These are phyloP conservation scores for Penicillium sp. DNA, from an alignment of 2,329 filamentous ascomycete species.

Conservation along the genomic window DNA sequence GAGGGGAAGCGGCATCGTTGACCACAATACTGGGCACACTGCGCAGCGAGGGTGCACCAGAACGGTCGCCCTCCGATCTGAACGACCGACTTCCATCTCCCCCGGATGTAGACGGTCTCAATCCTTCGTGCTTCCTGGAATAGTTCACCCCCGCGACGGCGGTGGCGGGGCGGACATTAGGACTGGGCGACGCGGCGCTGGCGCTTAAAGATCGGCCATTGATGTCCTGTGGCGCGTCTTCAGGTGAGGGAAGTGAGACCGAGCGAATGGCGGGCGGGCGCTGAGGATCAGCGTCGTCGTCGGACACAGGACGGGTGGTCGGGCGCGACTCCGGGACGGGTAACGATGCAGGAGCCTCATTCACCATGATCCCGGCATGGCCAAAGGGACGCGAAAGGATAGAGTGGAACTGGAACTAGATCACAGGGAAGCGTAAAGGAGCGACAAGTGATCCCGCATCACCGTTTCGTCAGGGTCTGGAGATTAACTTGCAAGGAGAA, in stretches of 20 bases:
- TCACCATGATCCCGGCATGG: slow-evolving; percentile 39
- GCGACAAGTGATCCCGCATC: slow-evolving; percentile 13
- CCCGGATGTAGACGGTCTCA: slow-evolving; percentile 11
- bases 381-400: slow-evolving; percentile 14
- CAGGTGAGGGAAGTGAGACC: slow-evolving; percentile 27
- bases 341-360: slow-evolving; percentile 30
- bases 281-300: slow-evolving; percentile 27
- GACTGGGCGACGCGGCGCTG: slow-evolving; percentile 21
- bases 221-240: slow-evolving; percentile 21
- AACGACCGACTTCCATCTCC: slow-evolving; percentile 16
- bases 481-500: slow-evolving; percentile 19
- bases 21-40: slow-evolving; percentile 43
- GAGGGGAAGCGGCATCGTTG: slow-evolving; percentile 33
- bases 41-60: slow-evolving; percentile 29
- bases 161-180: slow-evolving; percentile 15
- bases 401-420: slow-evolving; percentile 1
- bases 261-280: slow-evolving; percentile 27
- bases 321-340: slow-evolving; percentile 27
- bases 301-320: slow-evolving; percentile 25
- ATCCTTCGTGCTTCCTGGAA: slow-evolving; percentile 10
- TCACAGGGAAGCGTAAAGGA: slow-evolving; percentile 12
- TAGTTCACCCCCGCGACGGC: slow-evolving; percentile 12
- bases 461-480: slow-evolving; percentile 15
- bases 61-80: slow-evolving; percentile 24
- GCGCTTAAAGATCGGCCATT: slow-evolving; percentile 28